A percentile compares a stretch with the other conserved stretches of the same genome.
Conservation (phyloP, 176 grass and related monocot species). For the Avena atlantica region DNA sequence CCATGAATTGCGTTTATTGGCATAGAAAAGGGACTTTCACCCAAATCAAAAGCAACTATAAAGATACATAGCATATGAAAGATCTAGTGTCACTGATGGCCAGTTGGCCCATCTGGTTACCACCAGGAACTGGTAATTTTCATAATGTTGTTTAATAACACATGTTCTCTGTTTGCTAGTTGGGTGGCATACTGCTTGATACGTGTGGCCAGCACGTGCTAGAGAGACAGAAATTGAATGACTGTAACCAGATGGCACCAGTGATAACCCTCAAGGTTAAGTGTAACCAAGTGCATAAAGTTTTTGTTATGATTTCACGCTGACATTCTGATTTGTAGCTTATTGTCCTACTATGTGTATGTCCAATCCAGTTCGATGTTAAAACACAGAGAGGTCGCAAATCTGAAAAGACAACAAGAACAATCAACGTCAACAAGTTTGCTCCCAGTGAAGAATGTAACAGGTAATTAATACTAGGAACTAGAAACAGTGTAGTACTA, state of each 20-base stretch:
- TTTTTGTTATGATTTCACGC: neutral
- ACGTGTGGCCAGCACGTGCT: neutral
- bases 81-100: neutral
- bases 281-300: neutral
- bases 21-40: too few relatives aligned
- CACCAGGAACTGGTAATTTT: neutral
- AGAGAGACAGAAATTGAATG: neutral
- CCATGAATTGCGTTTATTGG: too few relatives aligned
- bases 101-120: neutral
- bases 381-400: conserved; percentile 5
- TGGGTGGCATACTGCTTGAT: conserved; percentile 35
- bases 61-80: neutral
- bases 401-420: conserved; percentile 19
- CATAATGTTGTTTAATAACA: neutral
- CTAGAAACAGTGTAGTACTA: neutral
- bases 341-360: too few relatives aligned
- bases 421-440: conserved; percentile 18
- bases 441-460: conserved; percentile 3
- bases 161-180: neutral
- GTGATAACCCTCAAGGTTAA: conserved; percentile 7
- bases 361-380: neutral
- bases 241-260: neutral
- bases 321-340: neutral
- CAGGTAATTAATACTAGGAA: conserved; percentile 8
- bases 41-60: neutral